Evolutionary conservation across 1,284 basidiomycete genomes (phyloP).

Genomic region (Microbotryum intermedium): DNA sequence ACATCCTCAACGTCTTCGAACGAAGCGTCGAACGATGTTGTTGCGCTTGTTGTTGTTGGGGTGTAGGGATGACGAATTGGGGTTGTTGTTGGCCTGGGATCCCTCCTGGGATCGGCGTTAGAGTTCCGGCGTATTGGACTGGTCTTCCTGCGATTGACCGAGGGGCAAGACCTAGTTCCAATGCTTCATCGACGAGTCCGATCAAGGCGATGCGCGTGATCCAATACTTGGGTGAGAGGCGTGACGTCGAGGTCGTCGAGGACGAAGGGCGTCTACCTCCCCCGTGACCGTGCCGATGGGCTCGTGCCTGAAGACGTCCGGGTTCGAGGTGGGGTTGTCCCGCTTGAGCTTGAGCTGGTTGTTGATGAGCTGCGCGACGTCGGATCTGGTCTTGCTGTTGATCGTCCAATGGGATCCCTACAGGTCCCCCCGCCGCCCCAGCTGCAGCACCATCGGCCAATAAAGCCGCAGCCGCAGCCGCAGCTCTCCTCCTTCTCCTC

Average conservation of each 20-base stretch:
- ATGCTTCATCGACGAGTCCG: slow-evolving; percentile 33
- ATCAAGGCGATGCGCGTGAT: slow-evolving; percentile 33
- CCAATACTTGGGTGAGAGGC: slow-evolving; percentile 35
- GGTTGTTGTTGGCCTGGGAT: background rate
- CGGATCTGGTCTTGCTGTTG: no score
- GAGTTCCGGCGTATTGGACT: background rate
- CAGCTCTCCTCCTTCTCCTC: background rate
- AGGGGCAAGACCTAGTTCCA: slow-evolving; percentile 33
- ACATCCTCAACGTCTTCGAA: background rate
- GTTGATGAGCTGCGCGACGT: background rate
- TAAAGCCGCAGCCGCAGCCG: background rate
- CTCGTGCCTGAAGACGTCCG: slow-evolving; percentile 9
- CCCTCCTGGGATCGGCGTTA: background rate
- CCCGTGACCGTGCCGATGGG: slow-evolving; percentile 9
- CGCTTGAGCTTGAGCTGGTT: background rate
- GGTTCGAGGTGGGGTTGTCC: background rate
- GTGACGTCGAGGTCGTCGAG: slow-evolving; percentile 12
- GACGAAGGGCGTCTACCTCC: slow-evolving; percentile 5
- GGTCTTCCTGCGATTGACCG: slow-evolving; percentile 26
- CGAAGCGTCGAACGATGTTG: slow-evolving; percentile 9
- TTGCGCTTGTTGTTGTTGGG: slow-evolving; percentile 11
- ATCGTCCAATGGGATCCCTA: no score
- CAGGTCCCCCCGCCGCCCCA: background rate
- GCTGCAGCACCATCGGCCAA: background rate
- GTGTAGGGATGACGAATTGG: background rate